These are phyloP conservation scores for Fusarium subtropicale DNA, from an alignment of 2,329 filamentous ascomycete genomes.

Conservation along the genomic window DNA sequence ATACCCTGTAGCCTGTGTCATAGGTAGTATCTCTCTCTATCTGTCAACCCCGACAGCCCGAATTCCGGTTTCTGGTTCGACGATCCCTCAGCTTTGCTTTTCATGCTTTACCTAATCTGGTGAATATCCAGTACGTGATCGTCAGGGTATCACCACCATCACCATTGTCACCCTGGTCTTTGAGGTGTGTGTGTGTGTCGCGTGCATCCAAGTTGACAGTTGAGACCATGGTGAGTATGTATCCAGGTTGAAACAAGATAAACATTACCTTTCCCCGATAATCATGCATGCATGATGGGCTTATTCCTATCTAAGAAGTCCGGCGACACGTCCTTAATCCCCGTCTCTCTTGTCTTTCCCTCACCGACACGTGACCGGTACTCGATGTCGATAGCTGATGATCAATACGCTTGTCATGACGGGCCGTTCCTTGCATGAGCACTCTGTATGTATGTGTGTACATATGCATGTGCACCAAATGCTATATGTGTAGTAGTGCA, in stretches of 20 bases:
- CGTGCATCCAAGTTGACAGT: constrained; percentile 4
- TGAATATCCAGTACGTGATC: constrained; percentile 34
- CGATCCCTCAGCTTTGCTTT: not conserved
- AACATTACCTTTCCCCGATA: not conserved
- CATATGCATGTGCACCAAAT: not conserved
- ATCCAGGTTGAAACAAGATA: constrained; percentile 5
- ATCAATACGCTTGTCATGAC: constrained; percentile 13
- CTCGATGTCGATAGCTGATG: not conserved
- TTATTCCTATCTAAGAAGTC: constrained; percentile 36
- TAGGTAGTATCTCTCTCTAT: not conserved
- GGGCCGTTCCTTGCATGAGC: constrained; percentile 19
- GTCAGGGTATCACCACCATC: constrained; percentile 24
- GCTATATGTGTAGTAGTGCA: not conserved
- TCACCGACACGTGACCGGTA: constrained; percentile 26
- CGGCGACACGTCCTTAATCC: constrained; percentile 21
- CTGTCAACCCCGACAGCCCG: constrained; percentile 3
- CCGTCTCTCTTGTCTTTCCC: not conserved
- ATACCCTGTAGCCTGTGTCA: not conserved
- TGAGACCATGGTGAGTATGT: constrained; percentile 5
- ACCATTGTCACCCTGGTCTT: not conserved
- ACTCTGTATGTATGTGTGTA: not conserved
- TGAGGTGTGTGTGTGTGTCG: not conserved
- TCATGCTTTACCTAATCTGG: constrained; percentile 26
- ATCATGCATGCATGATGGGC: not conserved
- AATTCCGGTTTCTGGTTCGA: constrained; percentile 7